Conservation (phyloP, 2,329 filamentous ascomycete species). For the Coleophoma eucalyptorum region DNA sequence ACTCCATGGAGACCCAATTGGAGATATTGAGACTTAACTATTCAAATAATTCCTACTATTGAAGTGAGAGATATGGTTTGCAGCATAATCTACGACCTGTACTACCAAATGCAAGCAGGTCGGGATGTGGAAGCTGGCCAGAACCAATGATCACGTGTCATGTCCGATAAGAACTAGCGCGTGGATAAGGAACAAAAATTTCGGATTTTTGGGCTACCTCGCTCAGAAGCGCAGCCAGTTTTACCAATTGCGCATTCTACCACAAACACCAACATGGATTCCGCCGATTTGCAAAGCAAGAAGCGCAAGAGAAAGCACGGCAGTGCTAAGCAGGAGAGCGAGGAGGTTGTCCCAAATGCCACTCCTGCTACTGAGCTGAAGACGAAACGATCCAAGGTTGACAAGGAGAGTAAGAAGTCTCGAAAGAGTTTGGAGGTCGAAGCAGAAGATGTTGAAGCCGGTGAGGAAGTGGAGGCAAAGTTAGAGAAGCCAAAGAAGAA, state of each 20-base stretch:
- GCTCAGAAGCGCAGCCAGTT: too few relatives aligned
- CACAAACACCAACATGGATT: constrained; percentile 18
- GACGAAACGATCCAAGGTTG: constrained; percentile 15
- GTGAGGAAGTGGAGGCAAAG: constrained; percentile 17
- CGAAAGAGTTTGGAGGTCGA: not conserved
- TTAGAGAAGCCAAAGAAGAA: constrained; percentile 25
- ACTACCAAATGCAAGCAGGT: too few relatives aligned
- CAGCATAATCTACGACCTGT: too few relatives aligned
- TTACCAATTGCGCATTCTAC: not conserved
- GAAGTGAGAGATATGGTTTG: too few relatives aligned
- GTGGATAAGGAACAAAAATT: too few relatives aligned
- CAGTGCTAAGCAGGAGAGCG: constrained; percentile 13
- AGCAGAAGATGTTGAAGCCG: constrained; percentile 28
- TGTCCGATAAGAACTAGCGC: too few relatives aligned
- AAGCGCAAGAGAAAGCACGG: constrained; percentile 30
- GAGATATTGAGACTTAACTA: too few relatives aligned
- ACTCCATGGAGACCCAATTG: too few relatives aligned
- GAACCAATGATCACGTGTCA: too few relatives aligned
- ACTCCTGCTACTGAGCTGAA: constrained; percentile 10
- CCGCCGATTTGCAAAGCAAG: constrained; percentile 22
- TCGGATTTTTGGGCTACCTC: too few relatives aligned
- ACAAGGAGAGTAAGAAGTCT: constrained; percentile 27
- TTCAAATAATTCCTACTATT: too few relatives aligned
- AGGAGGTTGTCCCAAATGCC: constrained; percentile 9
- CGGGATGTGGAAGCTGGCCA: too few relatives aligned